Conservation (phyloP, 306 rosid species). For the Crataegus laevigata region DNA sequence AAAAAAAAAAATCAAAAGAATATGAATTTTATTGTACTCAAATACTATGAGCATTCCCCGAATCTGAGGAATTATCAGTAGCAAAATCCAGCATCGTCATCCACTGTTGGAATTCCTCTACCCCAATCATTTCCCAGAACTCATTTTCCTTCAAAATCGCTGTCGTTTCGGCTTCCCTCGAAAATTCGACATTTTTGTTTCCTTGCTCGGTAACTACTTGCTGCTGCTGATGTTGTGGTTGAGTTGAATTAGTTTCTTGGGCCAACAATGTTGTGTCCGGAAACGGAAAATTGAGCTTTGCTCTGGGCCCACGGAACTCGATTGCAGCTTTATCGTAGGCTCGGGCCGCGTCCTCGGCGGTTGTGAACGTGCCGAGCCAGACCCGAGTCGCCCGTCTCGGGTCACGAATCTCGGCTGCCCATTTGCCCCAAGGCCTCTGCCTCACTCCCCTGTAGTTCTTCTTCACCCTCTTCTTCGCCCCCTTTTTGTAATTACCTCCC, state of each 20-base stretch:
- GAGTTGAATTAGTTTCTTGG: not conserved
- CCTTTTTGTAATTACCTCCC: not conserved
- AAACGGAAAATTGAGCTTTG: constrained; percentile 78
- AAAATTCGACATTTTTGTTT: not conserved
- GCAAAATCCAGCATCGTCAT: constrained; percentile 41
- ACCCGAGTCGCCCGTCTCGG: constrained; percentile 63
- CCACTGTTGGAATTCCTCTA: constrained; percentile 39
- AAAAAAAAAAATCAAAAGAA: not conserved
- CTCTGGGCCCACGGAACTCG: constrained; percentile 86
- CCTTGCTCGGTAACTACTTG: not conserved
- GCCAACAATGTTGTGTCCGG: constrained; percentile 38
- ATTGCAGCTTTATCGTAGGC: constrained; percentile 81
- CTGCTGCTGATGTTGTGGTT: not conserved
- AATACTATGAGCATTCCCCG: constrained; percentile 27
- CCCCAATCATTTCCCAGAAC: constrained; percentile 38
- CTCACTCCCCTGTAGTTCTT: constrained; percentile 87
- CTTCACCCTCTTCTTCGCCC: constrained; percentile 35
- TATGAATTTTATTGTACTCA: not conserved
- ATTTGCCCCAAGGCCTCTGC: constrained; percentile 95
- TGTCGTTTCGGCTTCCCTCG: not conserved
- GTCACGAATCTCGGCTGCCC: constrained; percentile 94
- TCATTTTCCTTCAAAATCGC: constrained; percentile 21
- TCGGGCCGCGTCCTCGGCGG: constrained; percentile 77
- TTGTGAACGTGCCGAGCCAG: constrained; percentile 79
- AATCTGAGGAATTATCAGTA: constrained; percentile 32